A percentile compares a stretch with the other conserved stretches of the same genome.
Evolutionary conservation across 2,329 filamentous ascomycete species (phyloP).

Genomic region (Mariannaea elegans): DNA sequence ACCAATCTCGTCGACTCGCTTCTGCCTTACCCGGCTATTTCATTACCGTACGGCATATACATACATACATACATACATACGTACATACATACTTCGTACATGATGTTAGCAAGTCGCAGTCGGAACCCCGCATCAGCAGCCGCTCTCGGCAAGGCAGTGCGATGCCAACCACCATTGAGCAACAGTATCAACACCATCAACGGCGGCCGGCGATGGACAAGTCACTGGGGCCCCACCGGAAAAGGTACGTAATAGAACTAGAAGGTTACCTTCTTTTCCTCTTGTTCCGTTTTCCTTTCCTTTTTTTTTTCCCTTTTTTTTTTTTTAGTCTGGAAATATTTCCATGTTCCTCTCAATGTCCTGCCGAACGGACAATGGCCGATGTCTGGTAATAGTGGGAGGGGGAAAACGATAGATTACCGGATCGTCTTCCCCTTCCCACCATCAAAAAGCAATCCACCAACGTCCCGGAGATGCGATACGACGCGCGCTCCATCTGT

Average conservation of each 20-base stretch:
- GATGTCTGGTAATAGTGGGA: background rate
- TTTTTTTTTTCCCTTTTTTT: background rate
- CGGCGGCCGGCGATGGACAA: conserved; percentile 29
- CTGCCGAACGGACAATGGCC: background rate
- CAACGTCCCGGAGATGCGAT: conserved; percentile 13
- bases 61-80: background rate
- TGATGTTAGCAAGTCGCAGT: conserved; percentile 35
- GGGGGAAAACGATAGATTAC: conserved; percentile 6
- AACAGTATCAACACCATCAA: conserved; percentile 3
- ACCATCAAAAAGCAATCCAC: background rate
- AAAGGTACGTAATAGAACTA: conserved; percentile 37
- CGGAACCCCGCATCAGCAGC: conserved; percentile 33
- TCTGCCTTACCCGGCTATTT: background rate
- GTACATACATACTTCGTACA: background rate
- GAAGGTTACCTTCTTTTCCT: background rate
- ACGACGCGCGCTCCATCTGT: conserved; percentile 25
- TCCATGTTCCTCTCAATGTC: background rate
- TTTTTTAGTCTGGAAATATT: background rate
- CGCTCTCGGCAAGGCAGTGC: conserved; percentile 29
- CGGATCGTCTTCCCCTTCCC: conserved; percentile 9
- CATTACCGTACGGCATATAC: background rate
- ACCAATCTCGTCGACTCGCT: conserved; percentile 19
- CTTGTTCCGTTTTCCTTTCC: background rate
- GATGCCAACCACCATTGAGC: conserved; percentile 21
- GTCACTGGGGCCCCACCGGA: conserved; percentile 28